phyloP scores from a whole-genome alignment of 1,284 basidiomycete species.

The Fistulinella cinereoalba region DNA sequence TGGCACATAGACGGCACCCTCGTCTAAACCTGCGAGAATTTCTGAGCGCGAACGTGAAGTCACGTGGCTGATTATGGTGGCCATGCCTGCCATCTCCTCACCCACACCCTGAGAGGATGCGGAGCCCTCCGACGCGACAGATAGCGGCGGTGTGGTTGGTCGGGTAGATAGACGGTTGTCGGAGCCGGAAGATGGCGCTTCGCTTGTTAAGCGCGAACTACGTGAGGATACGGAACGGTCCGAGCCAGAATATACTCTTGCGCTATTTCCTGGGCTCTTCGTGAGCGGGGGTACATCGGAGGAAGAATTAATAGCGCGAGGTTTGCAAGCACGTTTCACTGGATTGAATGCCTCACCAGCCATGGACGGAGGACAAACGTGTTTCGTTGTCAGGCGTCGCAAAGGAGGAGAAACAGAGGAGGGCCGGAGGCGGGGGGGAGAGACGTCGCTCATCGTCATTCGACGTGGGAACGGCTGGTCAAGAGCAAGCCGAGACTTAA shows the following conservation, averaged over 20 bases:
- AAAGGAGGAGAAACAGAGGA: constrained; percentile 26
- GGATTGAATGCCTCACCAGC: constrained; percentile 27
- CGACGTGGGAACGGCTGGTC: constrained; percentile 35
- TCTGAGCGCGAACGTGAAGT: constrained; percentile 29
- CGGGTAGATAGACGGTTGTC: constrained; percentile 25
- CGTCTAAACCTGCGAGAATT: constrained; percentile 31
- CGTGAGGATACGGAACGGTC: constrained; percentile 19
- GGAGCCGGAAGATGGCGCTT: constrained; percentile 18
- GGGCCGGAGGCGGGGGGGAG: constrained; percentile 36
- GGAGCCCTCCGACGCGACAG: constrained; percentile 26
- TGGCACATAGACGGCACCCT: constrained; percentile 29
- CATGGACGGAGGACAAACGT: constrained; percentile 31
- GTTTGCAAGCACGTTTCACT: constrained; percentile 30
- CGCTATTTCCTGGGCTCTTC: constrained; percentile 17
- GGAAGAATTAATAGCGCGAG: constrained; percentile 15
- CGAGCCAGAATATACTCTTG: constrained; percentile 15
- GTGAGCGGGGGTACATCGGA: constrained; percentile 14
- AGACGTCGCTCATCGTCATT: constrained; percentile 36
- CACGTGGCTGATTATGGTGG: constrained; percentile 32
- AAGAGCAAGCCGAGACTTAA: constrained; percentile 28
- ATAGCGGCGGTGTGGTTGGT: constrained; percentile 29
- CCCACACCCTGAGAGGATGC: constrained; percentile 21
- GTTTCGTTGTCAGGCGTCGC: constrained; percentile 26
- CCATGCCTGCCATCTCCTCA: constrained; percentile 22
- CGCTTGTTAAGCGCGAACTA: constrained; percentile 24